Evolutionary conservation across 2,329 filamentous ascomycete species (phyloP).

Genomic region (Penicillium sp.): DNA sequence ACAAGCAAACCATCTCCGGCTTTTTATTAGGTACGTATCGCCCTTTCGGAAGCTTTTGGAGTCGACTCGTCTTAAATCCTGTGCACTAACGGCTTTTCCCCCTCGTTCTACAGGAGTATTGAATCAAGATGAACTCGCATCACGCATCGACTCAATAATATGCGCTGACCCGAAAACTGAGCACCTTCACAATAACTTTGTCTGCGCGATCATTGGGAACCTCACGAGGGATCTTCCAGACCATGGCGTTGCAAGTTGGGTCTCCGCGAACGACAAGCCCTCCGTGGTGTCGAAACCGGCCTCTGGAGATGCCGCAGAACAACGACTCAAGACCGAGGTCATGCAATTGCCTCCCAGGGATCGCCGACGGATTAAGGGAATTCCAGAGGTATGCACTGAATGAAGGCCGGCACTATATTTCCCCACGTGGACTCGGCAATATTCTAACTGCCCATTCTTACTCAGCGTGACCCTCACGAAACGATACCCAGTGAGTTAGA

Average conservation of each 20-base stretch:
- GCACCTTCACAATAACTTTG: conserved; percentile 66
- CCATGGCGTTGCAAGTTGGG: conserved; percentile 67
- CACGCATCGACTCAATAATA: conserved; percentile 61
- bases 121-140: conserved; percentile 65
- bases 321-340: conserved; percentile 66
- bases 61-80: background rate
- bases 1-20: conserved; percentile 62
- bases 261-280: conserved; percentile 63
- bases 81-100: conserved; percentile 27
- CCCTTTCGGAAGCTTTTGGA: background rate
- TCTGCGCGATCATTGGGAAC: conserved; percentile 65
- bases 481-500: conserved; percentile 41
- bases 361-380: conserved; percentile 61
- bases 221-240: conserved; percentile 64
- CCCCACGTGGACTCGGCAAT: background rate
- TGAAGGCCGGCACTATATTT: background rate
- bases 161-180: conserved; percentile 57
- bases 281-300: conserved; percentile 55
- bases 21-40: conserved; percentile 60
- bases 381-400: conserved; percentile 50
- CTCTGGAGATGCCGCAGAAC: conserved; percentile 65
- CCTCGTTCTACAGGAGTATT: conserved; percentile 53
- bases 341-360: conserved; percentile 67
- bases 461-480: conserved; percentile 44
- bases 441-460: conserved; percentile 16